Evolutionary conservation across 352 stramenopile species (phyloP), one percentile per base, ranked within the genome.

Genomic region (Blastocystis sp.): DNA sequence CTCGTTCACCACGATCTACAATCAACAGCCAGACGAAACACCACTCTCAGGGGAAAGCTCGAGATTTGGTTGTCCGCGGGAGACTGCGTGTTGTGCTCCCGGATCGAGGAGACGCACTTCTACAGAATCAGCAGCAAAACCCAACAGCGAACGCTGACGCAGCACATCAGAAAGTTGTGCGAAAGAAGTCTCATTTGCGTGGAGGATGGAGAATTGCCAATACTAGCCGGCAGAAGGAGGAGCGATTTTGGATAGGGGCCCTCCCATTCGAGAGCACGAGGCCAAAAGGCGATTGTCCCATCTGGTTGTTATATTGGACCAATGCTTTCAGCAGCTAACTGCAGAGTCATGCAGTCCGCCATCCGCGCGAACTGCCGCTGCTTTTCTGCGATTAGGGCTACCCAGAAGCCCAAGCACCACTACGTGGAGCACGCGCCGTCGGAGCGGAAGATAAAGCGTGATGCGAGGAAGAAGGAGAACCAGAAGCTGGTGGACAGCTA

Each of bases 101-200:
- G 91, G 94, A 87, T 28, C 9, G 77, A 59, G 3, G 77, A 48
- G 17, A 87, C 77, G 52, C 77, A 87, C n/a, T 87, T 87, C 65
- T 87, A 77, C n/a, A 14, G 2, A 42, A 34, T 81, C 24, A 81
- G 28, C 11, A 40, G 4, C 9, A n/a, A 11, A 40, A 34, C 57
- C n/a, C 3, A 28, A 48, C 43, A 3, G 10, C 38, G 4, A 14
- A 81, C 71, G n/a, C 48, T 54, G 14, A 87, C 95, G 91, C 95
- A 95, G 92, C 93, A 95, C 81, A 94, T 91, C 84, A 96, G 93
- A 91, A 95, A 92, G 91, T 96, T 96, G 91, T 96, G 93, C 40
- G 93, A 95, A 90, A 96, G 95, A 57, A 96, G 92, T 54, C 93
- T 93, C 93, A 34, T 34, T 34, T 34, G 28, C 28, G 28, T 34